phyloP scores from a whole-genome alignment of 345 rosid species.

The Physaria fendleri region DNA sequence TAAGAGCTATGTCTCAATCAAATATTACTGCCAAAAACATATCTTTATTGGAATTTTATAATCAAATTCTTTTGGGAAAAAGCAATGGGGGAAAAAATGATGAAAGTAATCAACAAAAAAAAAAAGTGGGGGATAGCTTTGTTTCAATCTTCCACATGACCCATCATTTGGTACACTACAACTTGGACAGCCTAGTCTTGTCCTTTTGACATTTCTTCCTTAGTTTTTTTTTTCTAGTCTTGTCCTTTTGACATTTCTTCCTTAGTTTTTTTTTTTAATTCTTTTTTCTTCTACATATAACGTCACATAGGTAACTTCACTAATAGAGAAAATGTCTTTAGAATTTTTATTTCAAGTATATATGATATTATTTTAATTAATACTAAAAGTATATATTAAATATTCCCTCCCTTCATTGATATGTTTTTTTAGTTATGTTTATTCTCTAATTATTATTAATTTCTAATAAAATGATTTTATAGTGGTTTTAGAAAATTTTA shows the following conservation, averaged over 20 bases:
- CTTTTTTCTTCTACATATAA: not conserved
- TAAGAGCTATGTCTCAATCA: slow-evolving; percentile 47
- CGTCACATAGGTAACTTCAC: not conserved
- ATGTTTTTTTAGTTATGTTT: no score
- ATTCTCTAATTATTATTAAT: no score
- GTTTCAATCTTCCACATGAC: slow-evolving; percentile 44
- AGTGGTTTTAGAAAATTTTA: no score
- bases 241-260: slow-evolving; percentile 31
- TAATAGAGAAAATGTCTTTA: not conserved
- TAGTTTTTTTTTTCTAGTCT: slow-evolving; percentile 13
- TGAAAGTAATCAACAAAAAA: slow-evolving; percentile 28
- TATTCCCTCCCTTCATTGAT: no score
- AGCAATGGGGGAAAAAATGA: slow-evolving; percentile 2
- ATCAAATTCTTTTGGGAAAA: slow-evolving; percentile 7
- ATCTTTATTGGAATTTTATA: not conserved
- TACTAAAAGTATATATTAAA: no score
- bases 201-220: slow-evolving; percentile 27
- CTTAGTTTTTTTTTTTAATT: not conserved
- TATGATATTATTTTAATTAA: not conserved
- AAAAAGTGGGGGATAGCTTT: slow-evolving; percentile 25
- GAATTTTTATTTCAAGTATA: no score
- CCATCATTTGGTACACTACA: slow-evolving; percentile 32
- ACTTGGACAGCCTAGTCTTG: slow-evolving; percentile 40
- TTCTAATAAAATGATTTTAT: no score
- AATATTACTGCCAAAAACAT: slow-evolving; percentile 29